Evolutionary conservation across 306 rosid genomes (phyloP), one percentile per base, ranked within the genome.

Genomic region (Vigna unguiculata): DNA sequence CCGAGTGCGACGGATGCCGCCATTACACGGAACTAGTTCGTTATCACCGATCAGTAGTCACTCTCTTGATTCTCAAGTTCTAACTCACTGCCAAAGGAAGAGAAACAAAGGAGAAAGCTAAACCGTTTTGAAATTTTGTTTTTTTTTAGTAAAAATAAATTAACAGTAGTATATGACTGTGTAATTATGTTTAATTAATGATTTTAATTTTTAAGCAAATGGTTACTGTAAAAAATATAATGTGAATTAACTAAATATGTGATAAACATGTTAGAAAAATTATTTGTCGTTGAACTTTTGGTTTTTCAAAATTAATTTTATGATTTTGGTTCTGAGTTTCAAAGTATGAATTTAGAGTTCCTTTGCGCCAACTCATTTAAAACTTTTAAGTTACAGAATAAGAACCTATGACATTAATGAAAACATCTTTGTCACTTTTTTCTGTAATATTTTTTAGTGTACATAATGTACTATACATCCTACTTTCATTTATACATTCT

Each of bases 1-100:
- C 79, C 82, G 63, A 80, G 80, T 6, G 79, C 82, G 68, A 43
- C 82, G 64, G 84, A 30, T 77, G 81, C 66, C 86, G 83, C 83
- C 97, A 90, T 90, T 87, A 48, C 46, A 22, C 22, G 14, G 62
- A 38, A 55, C 15, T 30, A 25, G 53, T 57, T 17, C 30, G 48
- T 7, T 61, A 24, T 79, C 80, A 40, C 46, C 63, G 75, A 72
- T 77, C 83, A 69, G 64, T 58, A 58, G 12, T 55, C 67, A 16
- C 49, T 47, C 21, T 34, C 62, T 43, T 71, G 30, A 61, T 20
- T 80, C 48, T 59, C 4, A 38, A 53, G 45, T 59, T 51, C 67
- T 5, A 19, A 69, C 59, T 58, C 57, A 52, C 41, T 20, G 24
- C 3, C 4, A 14, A 22, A 4, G 14, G 34, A 21, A 45, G 32